Percentiles rank a stretch among this genome's conserved stretches.
Conservation (phyloP, 176 grass and related monocot genomes). For the Urochloa ruziziensis region DNA sequence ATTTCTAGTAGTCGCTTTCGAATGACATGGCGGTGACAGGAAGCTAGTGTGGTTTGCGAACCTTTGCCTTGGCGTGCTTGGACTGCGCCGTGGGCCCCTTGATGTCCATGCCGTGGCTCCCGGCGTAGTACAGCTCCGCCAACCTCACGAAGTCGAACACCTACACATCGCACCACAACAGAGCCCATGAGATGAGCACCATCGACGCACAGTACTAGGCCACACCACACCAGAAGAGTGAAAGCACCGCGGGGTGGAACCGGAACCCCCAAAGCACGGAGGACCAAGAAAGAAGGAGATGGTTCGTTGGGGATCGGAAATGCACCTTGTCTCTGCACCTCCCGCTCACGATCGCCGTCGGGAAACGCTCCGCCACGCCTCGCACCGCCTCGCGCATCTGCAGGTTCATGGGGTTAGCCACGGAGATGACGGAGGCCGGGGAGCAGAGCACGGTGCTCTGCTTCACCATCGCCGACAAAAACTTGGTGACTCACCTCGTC, state of each 20-base stretch:
- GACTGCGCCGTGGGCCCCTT: constrained; percentile 38
- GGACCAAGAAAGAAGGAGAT: background rate
- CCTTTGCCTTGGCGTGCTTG: constrained; percentile 44
- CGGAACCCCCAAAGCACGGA: background rate
- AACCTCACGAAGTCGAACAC: constrained; percentile 65
- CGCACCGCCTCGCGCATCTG: constrained; percentile 88
- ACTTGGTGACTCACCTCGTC: constrained; percentile 32
- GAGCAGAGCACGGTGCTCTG: constrained; percentile 6
- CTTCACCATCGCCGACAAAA: no score
- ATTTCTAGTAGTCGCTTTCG: background rate
- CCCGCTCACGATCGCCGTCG: constrained; percentile 91
- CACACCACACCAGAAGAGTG: background rate
- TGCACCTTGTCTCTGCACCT: constrained; percentile 91
- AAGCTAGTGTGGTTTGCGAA: background rate
- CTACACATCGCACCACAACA: background rate
- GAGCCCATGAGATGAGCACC: background rate
- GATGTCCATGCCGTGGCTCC: constrained; percentile 89
- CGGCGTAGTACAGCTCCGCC: constrained; percentile 70
- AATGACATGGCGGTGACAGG: background rate
- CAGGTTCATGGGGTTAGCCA: no score
- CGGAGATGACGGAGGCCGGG: no score
- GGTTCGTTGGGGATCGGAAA: background rate
- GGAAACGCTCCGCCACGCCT: constrained; percentile 66
- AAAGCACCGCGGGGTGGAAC: background rate
- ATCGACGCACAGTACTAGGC: background rate